Evolutionary conservation across 1,284 basidiomycete genomes (phyloP), one percentile per base, ranked within the genome.

Genomic region (Leccinum holopus): DNA sequence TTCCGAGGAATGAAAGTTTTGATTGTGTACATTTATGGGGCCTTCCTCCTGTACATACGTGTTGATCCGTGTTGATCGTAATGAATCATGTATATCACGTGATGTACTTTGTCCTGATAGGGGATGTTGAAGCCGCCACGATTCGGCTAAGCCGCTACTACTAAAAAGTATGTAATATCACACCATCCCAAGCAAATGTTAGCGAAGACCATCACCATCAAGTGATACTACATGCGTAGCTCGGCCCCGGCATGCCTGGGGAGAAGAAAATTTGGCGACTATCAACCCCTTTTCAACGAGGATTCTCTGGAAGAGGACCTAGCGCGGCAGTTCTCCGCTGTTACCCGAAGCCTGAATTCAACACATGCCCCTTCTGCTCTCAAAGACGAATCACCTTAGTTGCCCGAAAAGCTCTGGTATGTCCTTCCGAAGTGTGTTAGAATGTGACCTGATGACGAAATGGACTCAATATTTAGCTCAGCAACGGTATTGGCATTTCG

Each of bases 401-500:
- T 21, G 21, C 21, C 21, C 21, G 21, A 21, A 21, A 87, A 69
- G 87, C 88, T 58, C 70, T 91, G 68, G 89, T 89, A 72, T 61
- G 83, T 61, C 16, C 52, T 49, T 44, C 18, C 21, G 7, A 18
- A 44, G 18, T 3, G 47, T 63, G 30, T 3, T 32, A 12, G 4
- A 49, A 54, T 16, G 25, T 39, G 7, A 51, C 61, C 49, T 61
- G 28, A 57, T 53, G 39, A 57, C 57, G 63, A 44, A 59, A 55
- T 33, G 39, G 39, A 49, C 12, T 21, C 55, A 60, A 49, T 67
- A 91, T 87, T 72, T 88, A 44, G 81, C 86, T 16, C 88, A 90
- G 70, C 87, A 91, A 70, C 82, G 85, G n/a, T 82, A 83, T 7
- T 76, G 83, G 32, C 85, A 87, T 63, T 79, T 79, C 7, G 90